Base-by-base conservation (phyloP, 306 rosid species). In the Trichosanthes cucumerina region DNA sequence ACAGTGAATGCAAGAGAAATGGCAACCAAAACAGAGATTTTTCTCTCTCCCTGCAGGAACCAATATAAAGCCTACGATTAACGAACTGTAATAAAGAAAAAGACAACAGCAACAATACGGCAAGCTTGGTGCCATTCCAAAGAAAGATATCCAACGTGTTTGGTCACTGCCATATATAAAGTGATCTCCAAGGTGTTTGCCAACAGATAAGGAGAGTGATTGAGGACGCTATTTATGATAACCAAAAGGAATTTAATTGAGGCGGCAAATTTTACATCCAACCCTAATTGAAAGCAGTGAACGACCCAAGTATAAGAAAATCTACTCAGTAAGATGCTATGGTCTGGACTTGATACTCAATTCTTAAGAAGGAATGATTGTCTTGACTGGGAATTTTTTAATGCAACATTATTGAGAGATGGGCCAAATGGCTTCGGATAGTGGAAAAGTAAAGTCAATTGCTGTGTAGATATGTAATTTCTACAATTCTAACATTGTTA, bases 11-110 rank as follows among this genome's bases (percentile, higher is more conserved):
- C 97, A 82, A 95, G 79, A 81, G 97, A 80, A 77, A 95, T 89
- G 81, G 90, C 83, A 59, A 90, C 77, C 76, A 95, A 87, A 77
- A 95, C 82, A 44, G 90, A 86, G 10, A 91, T 75, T 80, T 90
- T 95, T 86, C 99, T 95, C 88, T 95, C 99, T 73, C 99, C 99
- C 99, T 95, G 92, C 88, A 88, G 79, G 82, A 88, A 68, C 68
- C 84, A 85, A 84, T 41, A 84, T 41, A 79, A 74, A 28, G 64
- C 33, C 28, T 34, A 73, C 33, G 69, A 26, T 73, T 76, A 81
- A 62, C 43, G 43, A 8, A 41, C 12, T 3, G 43, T 16, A 77
- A 28, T 4, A 23, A 28, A 59, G 50, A 77, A 62, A 43, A 77
- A 77, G 44, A 59, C 21, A 75, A 21, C 56, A 44, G n/a, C 4